Conservation (phyloP, 2,329 filamentous ascomycete genomes). For the Claviceps sp. region DNA sequence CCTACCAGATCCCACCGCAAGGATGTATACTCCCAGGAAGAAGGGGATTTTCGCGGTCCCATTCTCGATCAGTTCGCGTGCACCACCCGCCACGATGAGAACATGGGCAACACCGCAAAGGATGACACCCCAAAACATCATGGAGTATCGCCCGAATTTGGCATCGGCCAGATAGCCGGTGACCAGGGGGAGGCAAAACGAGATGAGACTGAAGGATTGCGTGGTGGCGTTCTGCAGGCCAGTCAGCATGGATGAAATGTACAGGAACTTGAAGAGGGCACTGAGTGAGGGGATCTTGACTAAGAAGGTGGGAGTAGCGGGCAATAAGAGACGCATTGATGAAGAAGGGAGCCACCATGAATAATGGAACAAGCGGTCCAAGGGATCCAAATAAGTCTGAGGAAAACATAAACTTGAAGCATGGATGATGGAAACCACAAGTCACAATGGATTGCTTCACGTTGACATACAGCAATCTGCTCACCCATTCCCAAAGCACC, state of each 20-base stretch:
- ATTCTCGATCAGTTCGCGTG: constrained; percentile 28
- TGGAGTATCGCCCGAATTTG: constrained; percentile 55
- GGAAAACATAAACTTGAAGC: not conserved
- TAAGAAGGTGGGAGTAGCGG: too few relatives aligned
- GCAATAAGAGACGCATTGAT: too few relatives aligned
- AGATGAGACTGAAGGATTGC: constrained; percentile 42
- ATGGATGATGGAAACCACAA: too few relatives aligned
- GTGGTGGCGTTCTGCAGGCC: constrained; percentile 13
- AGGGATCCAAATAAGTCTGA: too few relatives aligned
- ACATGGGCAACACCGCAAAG: constrained; percentile 55
- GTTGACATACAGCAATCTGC: constrained; percentile 9
- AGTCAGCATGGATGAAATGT: constrained; percentile 4
- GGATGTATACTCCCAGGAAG: constrained; percentile 46
- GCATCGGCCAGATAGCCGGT: constrained; percentile 50
- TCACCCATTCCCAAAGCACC: constrained; percentile 45
- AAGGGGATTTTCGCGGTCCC: constrained; percentile 37
- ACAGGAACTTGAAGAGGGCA: too few relatives aligned
- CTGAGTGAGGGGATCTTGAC: too few relatives aligned
- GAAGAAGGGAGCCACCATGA: too few relatives aligned
- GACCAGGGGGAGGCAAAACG: constrained; percentile 43
- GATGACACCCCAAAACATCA: constrained; percentile 56
- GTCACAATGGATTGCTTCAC: too few relatives aligned
- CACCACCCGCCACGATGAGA: constrained; percentile 51
- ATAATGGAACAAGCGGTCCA: too few relatives aligned
- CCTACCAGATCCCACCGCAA: constrained; percentile 45